Percentiles rank a stretch among this genome's conserved stretches.
phyloP scores from a whole-genome alignment of 805 yeast species.

The Lachancea cidri region DNA sequence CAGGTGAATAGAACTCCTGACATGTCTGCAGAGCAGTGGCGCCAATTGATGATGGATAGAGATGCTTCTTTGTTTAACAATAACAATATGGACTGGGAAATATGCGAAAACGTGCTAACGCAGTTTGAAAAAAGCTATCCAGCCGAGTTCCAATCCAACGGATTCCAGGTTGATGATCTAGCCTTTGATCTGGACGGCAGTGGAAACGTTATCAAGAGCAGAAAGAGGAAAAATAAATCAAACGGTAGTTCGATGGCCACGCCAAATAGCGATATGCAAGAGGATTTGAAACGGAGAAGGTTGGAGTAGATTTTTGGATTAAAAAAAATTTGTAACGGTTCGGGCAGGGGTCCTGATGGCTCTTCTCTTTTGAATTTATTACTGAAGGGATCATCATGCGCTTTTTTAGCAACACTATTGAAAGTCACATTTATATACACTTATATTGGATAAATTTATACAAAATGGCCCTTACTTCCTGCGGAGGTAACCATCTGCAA shows the following conservation, averaged over 20 bases:
- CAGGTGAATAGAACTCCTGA: conserved; percentile 20
- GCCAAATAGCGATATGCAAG: conserved; percentile 29
- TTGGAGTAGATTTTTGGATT: conserved; percentile 21
- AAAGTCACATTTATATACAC: neutral
- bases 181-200: conserved; percentile 35
- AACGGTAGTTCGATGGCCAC: conserved; percentile 34
- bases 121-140: conserved; percentile 32
- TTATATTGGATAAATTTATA: neutral
- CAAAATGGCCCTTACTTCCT: neutral
- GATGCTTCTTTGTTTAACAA: conserved; percentile 24
- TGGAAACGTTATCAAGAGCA: conserved; percentile 20
- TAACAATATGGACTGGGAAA: conserved; percentile 29
- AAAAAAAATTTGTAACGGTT: conserved; percentile 1
- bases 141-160: conserved; percentile 26
- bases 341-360: neutral
- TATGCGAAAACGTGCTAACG: conserved; percentile 27
- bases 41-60: conserved; percentile 21
- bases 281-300: conserved; percentile 30
- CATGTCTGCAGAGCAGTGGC: conserved; percentile 26
- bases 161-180: conserved; percentile 31
- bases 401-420: too few species aligned
- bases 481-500: neutral
- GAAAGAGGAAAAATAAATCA: conserved; percentile 29
- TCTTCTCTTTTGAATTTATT: too few species aligned
- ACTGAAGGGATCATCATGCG: too few species aligned